Conservation (phyloP, 495 filamentous ascomycete genomes). For the Collariella sp. region DNA sequence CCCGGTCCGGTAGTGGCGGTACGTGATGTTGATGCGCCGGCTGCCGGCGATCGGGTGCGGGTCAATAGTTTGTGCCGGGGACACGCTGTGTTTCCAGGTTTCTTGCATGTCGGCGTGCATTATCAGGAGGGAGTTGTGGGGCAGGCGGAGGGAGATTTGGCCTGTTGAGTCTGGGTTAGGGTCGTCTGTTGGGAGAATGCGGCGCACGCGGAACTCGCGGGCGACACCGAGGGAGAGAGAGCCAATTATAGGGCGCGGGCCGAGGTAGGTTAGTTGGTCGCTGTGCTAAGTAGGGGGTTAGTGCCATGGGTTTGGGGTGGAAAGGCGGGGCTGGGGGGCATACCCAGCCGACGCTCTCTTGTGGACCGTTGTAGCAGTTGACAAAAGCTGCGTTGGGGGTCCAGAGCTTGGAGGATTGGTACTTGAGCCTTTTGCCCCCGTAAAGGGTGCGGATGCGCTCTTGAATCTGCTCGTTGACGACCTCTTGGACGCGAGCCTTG, state of each 20-base stretch:
- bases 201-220: constrained; percentile 80
- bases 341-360: constrained; percentile 72
- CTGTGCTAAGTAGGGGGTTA: constrained; percentile 43
- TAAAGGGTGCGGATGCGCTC: constrained; percentile 55
- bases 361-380: constrained; percentile 78
- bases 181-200: constrained; percentile 47
- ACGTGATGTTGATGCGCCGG: constrained; percentile 85
- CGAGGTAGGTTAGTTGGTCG: constrained; percentile 89
- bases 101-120: constrained; percentile 95
- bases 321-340: not conserved
- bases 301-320: not conserved
- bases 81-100: constrained; percentile 71
- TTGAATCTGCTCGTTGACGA: constrained; percentile 67
- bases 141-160: constrained; percentile 83
- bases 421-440: constrained; percentile 60
- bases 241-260: constrained; percentile 79
- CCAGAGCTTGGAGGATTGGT: constrained; percentile 68
- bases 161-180: constrained; percentile 50
- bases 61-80: constrained; percentile 62
- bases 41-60: constrained; percentile 75
- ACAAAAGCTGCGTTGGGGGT: constrained; percentile 83
- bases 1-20: constrained; percentile 70
- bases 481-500: constrained; percentile 54
- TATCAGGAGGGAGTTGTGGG: constrained; percentile 83
- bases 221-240: constrained; percentile 83